Conservation (phyloP, 208 protist genomes). For the Endotrypanum monterogeii region DNA sequence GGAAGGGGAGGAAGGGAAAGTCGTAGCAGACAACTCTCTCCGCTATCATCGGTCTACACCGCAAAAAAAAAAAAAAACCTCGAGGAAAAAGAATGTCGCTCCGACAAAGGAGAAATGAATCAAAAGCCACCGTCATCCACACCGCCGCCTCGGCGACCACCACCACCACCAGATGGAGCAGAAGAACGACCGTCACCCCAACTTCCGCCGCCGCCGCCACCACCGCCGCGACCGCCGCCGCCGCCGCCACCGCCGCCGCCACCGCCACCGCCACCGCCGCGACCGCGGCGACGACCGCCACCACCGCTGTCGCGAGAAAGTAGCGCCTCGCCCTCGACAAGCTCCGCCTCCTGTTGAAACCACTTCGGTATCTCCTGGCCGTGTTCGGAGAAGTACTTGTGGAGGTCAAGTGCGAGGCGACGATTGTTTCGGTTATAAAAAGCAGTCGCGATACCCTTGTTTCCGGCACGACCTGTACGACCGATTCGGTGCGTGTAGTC, state of each 20-base stretch:
- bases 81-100: neutral
- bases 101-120: neutral
- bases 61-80: too few species aligned
- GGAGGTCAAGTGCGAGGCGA: slow-evolving; percentile 64
- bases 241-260: slow-evolving; percentile 27
- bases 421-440: slow-evolving; percentile 91
- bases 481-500: slow-evolving; percentile 99
- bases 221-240: slow-evolving; percentile 18
- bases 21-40: neutral
- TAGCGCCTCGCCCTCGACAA: slow-evolving; percentile 74
- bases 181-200: slow-evolving; percentile 27
- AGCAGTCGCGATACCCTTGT: slow-evolving; percentile 94
- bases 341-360: slow-evolving; percentile 79
- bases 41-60: neutral
- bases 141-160: slow-evolving; percentile 21
- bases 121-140: slow-evolving; percentile 84
- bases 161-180: slow-evolving; percentile 15
- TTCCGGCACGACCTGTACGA: slow-evolving; percentile 98
- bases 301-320: slow-evolving; percentile 43
- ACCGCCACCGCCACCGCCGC: slow-evolving; percentile 31
- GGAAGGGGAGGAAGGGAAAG: too few species aligned
- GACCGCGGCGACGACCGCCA: slow-evolving; percentile 40
- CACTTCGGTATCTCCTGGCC: slow-evolving; percentile 85
- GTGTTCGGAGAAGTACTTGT: slow-evolving; percentile 86
- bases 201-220: slow-evolving; percentile 25